Evolutionary conservation across 1,139 yeast species (phyloP), one percentile per base, ranked within the genome.

Genomic region (Nadsonia starkeyi-henricii): DNA sequence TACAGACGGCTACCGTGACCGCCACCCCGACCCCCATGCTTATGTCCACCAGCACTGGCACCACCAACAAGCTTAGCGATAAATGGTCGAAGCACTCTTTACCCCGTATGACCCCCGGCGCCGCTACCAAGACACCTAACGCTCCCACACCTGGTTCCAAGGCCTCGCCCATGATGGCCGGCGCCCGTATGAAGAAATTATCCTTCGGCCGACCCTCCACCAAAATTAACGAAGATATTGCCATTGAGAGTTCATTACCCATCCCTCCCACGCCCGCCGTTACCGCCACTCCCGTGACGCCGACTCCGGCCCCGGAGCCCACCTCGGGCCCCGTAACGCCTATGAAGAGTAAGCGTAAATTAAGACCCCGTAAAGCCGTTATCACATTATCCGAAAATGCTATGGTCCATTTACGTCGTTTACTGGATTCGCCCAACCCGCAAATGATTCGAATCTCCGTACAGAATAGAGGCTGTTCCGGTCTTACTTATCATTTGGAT

Each of bases 391-490:
- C 91, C 0, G 75, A 84, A 2, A 75, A 71, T 47, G 97, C 98
- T 0, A 70, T 86, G 3, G 64, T 66, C 5, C 96, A 91, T 65
- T 69, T 91, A 53, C 70, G 69, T 51, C 77, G 73, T 1, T 70
- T 91, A 41, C 67, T 83, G 56, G 75, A 81, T 51, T 85, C 81
- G 56, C 97, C 97, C 2, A 77, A 78, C 45, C 97, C 97, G 23
- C 80, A 91, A 66, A 72, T 86, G 62, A 86, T 91, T 50, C 75
- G 96, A 58, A 81, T 91, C 20, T 95, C 97, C 5, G 97, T 93
- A n/a, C 78, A 79, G 57, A 91, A 91, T 65, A 75, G 97, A 65
- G 98, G 98, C 2, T 91, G 98, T 63, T 89, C 97, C 0, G 98
- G 98, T 0, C 73, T 91, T 53, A 82, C 95, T 0, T 91, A 91